Evolutionary conservation across 257 asterid genomes (phyloP).

Genomic region (Nyctanthes arbortristis): DNA sequence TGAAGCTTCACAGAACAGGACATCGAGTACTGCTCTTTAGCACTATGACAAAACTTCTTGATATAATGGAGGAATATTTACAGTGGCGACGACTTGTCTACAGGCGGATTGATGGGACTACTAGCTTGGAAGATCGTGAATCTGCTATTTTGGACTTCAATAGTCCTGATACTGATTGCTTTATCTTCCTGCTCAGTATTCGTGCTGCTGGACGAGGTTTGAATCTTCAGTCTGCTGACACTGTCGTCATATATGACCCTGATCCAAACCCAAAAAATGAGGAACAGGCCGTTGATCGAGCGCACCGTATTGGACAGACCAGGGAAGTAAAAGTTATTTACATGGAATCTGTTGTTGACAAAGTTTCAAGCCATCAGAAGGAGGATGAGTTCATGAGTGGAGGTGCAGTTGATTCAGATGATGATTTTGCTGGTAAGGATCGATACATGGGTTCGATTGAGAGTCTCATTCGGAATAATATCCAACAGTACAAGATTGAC

Average conservation of each 20-base stretch:
- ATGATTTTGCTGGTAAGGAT: slow-evolving; percentile 95
- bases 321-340: slow-evolving; percentile 98
- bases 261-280: slow-evolving; percentile 99
- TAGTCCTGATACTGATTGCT: slow-evolving; percentile 85
- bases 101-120: slow-evolving; percentile 96
- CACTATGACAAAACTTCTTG: slow-evolving; percentile 98
- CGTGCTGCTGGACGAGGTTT: slow-evolving; percentile 99
- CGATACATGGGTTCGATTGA: slow-evolving; percentile 95
- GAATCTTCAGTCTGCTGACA: slow-evolving; percentile 97
- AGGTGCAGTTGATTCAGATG: slow-evolving; percentile 87
- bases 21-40: slow-evolving; percentile 95
- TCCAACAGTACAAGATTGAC: slow-evolving; percentile 97
- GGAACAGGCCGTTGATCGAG: slow-evolving; percentile 99
- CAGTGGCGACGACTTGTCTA: slow-evolving; percentile 95
- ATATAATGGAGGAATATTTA: slow-evolving; percentile 92
- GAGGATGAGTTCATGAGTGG: slow-evolving; percentile 86
- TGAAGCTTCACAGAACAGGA: slow-evolving; percentile 92
- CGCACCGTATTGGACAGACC: slow-evolving; percentile 98
- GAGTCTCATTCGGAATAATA: slow-evolving; percentile 92
- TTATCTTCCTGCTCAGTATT: slow-evolving; percentile 95
- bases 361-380: slow-evolving; percentile 84
- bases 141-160: slow-evolving; percentile 96
- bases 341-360: slow-evolving; percentile 98
- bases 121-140: slow-evolving; percentile 98
- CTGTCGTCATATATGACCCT: slow-evolving; percentile 97